Evolutionary conservation across 768 basidiomycete genomes (phyloP), one percentile per base, ranked within the genome.

Genomic region (Boletus sp.): DNA sequence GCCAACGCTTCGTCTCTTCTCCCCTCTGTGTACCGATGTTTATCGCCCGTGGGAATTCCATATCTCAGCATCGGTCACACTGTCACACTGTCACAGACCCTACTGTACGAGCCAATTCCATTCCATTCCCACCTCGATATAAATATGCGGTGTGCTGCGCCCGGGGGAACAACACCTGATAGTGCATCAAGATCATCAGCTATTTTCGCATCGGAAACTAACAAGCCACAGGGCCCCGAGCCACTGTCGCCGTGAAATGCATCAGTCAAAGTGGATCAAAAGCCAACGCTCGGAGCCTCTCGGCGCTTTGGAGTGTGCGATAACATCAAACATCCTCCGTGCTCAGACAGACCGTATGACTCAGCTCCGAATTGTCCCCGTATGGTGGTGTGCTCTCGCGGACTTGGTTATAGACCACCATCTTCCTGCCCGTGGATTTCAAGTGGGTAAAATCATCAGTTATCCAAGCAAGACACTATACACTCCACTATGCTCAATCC

Each of bases 31-130:
- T 72, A 66, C 60, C 59, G 60, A 68, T 71, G 67, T 71, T 67
- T 71, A 64, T 67, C 65, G 47, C 53, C 60, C 69, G 69, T 70
- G 69, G 57, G 69, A 70, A 72, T 48, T 61, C 29, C 58, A 69
- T 72, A 67, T 67, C 69, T 59, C 56, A 65, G 60, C 59, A 70
- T 65, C 63, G 42, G 67, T 67, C 65, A 65, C 68, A 42, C n/a
- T 1, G 64, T 69, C 64, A 65, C 67, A 39, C 2, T 5, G 58
- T 63, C 58, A 62, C 50, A 25, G 25, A 25, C 25, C n/a, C n/a
- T n/a, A n/a, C n/a, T n/a, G n/a, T n/a, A n/a, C n/a, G n/a, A n/a
- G n/a, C n/a, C n/a, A n/a, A n/a, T n/a, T n/a, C n/a, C n/a, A n/a
- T n/a, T n/a, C n/a, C n/a, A n/a, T n/a, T n/a, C n/a, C n/a, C n/a